Percentiles rank a stretch among this genome's conserved stretches.
phyloP scores from a whole-genome alignment of 1,284 basidiomycete genomes.

The Pyrrhoderma noxium region DNA sequence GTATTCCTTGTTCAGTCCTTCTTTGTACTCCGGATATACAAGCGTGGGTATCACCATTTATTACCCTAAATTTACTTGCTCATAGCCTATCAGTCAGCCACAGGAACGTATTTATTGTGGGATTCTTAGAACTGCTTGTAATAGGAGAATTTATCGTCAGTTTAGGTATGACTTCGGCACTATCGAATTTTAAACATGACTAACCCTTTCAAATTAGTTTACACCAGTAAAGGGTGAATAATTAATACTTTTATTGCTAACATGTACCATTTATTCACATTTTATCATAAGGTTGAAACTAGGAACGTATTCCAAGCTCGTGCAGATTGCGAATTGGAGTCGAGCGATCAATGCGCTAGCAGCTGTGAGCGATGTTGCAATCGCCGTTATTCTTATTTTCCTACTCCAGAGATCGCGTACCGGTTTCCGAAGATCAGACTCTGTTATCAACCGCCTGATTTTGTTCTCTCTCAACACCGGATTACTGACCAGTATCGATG shows the following conservation, averaged over 20 bases:
- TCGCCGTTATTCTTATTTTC: conserved; percentile 14
- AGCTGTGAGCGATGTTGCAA: conserved; percentile 13
- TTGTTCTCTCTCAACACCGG: conserved; percentile 18
- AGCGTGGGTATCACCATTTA: conserved; percentile 1
- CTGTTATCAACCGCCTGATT: conserved; percentile 17
- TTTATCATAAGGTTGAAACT: conserved; percentile 3
- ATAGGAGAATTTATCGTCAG: background rate
- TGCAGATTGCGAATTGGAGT: conserved; percentile 9
- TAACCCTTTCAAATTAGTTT: too few relatives aligned
- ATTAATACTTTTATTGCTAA: conserved; percentile 1
- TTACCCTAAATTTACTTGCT: background rate
- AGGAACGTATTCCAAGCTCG: conserved; percentile 8
- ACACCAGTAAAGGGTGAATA: background rate
- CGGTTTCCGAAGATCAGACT: conserved; percentile 16
- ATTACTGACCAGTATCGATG: conserved; percentile 16
- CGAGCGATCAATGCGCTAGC: conserved; percentile 13
- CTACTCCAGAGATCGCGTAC: conserved; percentile 16
- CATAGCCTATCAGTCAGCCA: conserved; percentile 12
- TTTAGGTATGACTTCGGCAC: background rate
- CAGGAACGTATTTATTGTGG: conserved; percentile 6
- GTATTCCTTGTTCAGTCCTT: conserved; percentile 15
- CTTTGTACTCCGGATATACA: conserved; percentile 16
- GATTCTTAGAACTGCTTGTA: conserved; percentile 2
- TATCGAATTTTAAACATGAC: background rate
- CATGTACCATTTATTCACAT: background rate